A percentile compares a stretch with the other conserved stretches of the same genome.
Conservation (phyloP, 23 red algal species). For the Gracilariopsis chorda region DNA sequence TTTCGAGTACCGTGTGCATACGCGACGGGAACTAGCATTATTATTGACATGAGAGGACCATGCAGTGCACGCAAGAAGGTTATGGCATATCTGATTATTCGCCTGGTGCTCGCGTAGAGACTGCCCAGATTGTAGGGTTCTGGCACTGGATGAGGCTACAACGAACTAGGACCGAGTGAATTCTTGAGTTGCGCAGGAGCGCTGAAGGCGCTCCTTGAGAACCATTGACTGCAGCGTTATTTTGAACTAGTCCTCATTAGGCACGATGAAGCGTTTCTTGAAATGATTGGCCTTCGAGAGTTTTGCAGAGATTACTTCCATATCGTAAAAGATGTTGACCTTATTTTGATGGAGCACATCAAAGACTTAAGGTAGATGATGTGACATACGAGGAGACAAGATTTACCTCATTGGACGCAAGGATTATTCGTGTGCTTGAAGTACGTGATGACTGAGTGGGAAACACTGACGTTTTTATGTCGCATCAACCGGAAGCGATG, state of each 20-base stretch:
- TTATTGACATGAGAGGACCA: slow-evolving; percentile 93
- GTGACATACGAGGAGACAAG: not conserved
- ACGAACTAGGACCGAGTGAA: slow-evolving; percentile 93
- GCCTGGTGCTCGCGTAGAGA: slow-evolving; percentile 85
- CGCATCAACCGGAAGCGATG: too few species aligned
- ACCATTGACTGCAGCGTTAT: slow-evolving; percentile 63
- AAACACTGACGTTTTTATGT: too few species aligned
- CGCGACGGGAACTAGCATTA: slow-evolving; percentile 84
- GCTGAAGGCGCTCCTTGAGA: slow-evolving; percentile 72
- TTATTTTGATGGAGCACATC: slow-evolving; percentile 16
- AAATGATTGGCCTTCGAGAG: slow-evolving; percentile 72
- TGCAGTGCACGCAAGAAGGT: slow-evolving; percentile 99
- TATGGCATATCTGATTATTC: slow-evolving; percentile 91
- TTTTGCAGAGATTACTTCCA: slow-evolving; percentile 73
- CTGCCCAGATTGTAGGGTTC: slow-evolving; percentile 86
- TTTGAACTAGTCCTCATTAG: slow-evolving; percentile 97
- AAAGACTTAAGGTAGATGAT: slow-evolving; percentile 26
- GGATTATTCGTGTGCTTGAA: too few species aligned
- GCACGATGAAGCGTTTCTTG: slow-evolving; percentile 94
- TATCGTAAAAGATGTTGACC: slow-evolving; percentile 53
- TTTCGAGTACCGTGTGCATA: slow-evolving; percentile 96
- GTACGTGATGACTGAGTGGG: too few species aligned
- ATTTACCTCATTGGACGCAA: too few species aligned
- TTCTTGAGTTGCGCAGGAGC: slow-evolving; percentile 75
- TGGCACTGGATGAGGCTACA: slow-evolving; percentile 97